Base-by-base conservation (phyloP, 306 rosid genomes). In the Begonia fuchsioides region DNA sequence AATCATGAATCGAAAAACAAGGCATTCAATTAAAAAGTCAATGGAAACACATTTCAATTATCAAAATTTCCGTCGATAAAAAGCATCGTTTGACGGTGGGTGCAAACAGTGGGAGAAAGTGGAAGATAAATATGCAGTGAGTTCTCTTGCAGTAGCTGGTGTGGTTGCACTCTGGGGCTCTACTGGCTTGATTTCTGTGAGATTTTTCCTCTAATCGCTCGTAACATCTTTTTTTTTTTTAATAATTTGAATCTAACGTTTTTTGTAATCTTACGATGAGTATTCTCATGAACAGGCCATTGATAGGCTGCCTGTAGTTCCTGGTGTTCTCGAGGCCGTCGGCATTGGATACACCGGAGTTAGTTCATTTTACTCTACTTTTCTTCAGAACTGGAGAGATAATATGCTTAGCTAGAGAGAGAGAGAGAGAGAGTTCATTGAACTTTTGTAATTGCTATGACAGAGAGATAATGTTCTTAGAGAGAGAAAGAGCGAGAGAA, bases 291-390 rank as follows among this genome's bases (percentile, higher is more conserved):
- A 55, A 55, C 86, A 83, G 96, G 96, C 95, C 60, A 72, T 88
- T 72, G 97, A 84, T 57, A 78, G 78, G 86, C 90, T 88, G 74
- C 95, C 95, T 47, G 50, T 88, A 15, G 44, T 88, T 72, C 97
- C 97, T 52, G 93, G 93, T 15, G 63, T 73, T 65, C 82, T 88
- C 63, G 97, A 88, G 64, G 50, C 84, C 43, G 80, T 78, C 39
- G 97, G 97, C 60, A 84, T 88, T 64, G 97, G 93, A 55, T 88
- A 76, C 63, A 50, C 84, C 32, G 97, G 95, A 73, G 97, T 90
- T 66, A 68, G 93, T 65, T 54, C 35, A 26, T 3, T 26, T 26
- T 32, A 40, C 52, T 13, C 45, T 1, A 41, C 35, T 26, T 13
- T 52, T 49, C 47, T 52, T 63, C 19, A 26, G 35, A 26, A 26